Evolutionary conservation across 1,284 basidiomycete species (phyloP).

Genomic region (Ganoderma sp.): DNA sequence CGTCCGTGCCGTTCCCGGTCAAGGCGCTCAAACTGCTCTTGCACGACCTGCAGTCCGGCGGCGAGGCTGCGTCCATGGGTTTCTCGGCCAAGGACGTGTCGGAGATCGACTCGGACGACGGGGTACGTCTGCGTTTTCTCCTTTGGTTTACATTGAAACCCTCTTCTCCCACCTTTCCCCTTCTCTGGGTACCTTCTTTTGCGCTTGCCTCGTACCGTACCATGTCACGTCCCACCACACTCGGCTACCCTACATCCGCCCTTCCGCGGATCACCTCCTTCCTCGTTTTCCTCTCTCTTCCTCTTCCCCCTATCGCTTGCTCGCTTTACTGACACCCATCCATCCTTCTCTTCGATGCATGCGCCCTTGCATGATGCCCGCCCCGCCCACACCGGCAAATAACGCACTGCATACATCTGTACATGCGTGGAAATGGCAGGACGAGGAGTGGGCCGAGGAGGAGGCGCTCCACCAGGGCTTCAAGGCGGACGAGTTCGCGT

Average conservation of each 20-base stretch:
- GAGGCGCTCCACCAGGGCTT: conserved; percentile 59
- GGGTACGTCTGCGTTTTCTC: conserved; percentile 51
- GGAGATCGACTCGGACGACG: conserved; percentile 78
- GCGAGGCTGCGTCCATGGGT: conserved; percentile 68
- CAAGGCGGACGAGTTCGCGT: conserved; percentile 67
- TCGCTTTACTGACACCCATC: background rate
- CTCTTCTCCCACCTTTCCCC: too few relatives aligned
- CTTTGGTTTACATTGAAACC: background rate
- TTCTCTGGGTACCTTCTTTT: background rate
- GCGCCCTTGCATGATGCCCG: background rate
- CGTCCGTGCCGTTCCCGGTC: conserved; percentile 84
- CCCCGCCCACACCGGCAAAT: background rate
- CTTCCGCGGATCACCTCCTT: conserved; percentile 1
- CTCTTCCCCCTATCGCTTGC: background rate
- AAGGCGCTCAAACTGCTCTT: conserved; percentile 92
- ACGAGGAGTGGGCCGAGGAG: conserved; percentile 90
- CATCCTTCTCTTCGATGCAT: background rate
- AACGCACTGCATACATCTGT: too few relatives aligned
- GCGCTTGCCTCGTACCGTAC: too few relatives aligned
- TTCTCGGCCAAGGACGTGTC: conserved; percentile 50
- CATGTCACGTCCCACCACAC: too few relatives aligned
- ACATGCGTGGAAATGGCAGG: too few relatives aligned
- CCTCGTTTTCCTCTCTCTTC: too few relatives aligned
- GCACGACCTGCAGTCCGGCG: conserved; percentile 79
- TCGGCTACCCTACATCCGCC: too few relatives aligned